Evolutionary conservation across 164 flowering plant species (phyloP), one percentile per base, ranked within the genome.

Genomic region (Stephania cephalantha): DNA sequence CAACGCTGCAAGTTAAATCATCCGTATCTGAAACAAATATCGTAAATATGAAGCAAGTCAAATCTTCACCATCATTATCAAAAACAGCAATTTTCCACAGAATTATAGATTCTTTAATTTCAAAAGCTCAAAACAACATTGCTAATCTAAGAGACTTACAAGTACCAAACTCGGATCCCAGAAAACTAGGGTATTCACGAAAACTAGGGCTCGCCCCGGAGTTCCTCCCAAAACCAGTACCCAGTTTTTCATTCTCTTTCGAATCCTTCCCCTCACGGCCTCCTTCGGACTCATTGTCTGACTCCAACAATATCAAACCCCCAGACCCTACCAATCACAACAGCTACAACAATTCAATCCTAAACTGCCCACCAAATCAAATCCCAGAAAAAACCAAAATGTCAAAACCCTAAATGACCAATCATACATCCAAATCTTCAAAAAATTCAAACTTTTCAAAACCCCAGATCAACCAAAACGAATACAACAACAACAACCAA

Each of bases 261-360:
- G 44, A 71, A 17, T 31, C 76, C 72, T 73, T 80, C 75, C 61
- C 72, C 31, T 68, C 74, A 69, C 45, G 31, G 31, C 77, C 78
- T 71, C 79, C 63, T 76, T 86, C 90, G 48, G 86, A 82, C 75
- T 89, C 97, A 68, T 83, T 81, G 71, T 90, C 97, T 12, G 93
- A 91, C 74, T 85, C 96, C 82, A 90, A 81, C 72, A 81, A 80
- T 77, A 91, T 86, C 76, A 85, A 66, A 69, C 89, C 82, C 70
- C 75, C 79, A 66, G 77, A 76, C 55, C 86, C 90, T 85, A 83
- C 73, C 22, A 78, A 6, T 68, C n/a, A 25, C 12, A 71, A 55
- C 67, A 68, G 22, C 48, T 69, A 74, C 1, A 29, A 31, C 53
- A 72, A 71, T 70, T 71, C 81, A 44, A 55, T 50, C 31, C 25